Evolutionary conservation across 2,329 filamentous ascomycete genomes (phyloP).

Genomic region (Saccharata proteae): DNA sequence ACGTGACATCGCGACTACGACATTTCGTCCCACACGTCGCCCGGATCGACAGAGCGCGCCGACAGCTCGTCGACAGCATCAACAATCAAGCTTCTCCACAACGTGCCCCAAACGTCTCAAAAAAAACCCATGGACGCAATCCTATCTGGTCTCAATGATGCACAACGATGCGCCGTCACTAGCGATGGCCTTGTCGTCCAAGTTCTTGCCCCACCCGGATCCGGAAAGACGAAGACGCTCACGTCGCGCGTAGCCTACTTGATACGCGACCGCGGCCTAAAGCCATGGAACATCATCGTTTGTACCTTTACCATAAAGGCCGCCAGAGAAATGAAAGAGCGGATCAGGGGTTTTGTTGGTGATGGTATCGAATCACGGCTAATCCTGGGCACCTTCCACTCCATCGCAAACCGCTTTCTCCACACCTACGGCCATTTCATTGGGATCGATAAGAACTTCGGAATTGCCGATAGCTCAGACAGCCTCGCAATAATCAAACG

Average conservation of each 20-base stretch:
- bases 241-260: constrained; percentile 88
- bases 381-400: constrained; percentile 89
- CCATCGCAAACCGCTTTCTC: constrained; percentile 76
- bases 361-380: constrained; percentile 62
- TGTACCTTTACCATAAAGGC: constrained; percentile 97
- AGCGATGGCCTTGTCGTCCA: constrained; percentile 48
- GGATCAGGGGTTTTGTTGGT: constrained; percentile 72
- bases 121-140: constrained; percentile 44
- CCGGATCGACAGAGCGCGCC: too few relatives aligned
- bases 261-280: constrained; percentile 56
- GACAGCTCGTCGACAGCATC: too few relatives aligned
- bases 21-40: too few relatives aligned
- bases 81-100: too few relatives aligned
- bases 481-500: constrained; percentile 67
- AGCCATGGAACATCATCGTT: constrained; percentile 80
- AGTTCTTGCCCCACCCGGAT: constrained; percentile 52
- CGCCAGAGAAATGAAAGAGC: constrained; percentile 82
- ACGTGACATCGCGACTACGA: too few relatives aligned
- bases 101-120: too few relatives aligned
- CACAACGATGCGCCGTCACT: constrained; percentile 52
- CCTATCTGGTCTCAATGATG: constrained; percentile 50
- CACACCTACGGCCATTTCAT: constrained; percentile 74
- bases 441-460: constrained; percentile 70
- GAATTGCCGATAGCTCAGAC: constrained; percentile 78
- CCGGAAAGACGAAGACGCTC: constrained; percentile 89